These are phyloP conservation scores for Prunus salicina DNA, from an alignment of 306 rosid genomes.

Conservation along the genomic window DNA sequence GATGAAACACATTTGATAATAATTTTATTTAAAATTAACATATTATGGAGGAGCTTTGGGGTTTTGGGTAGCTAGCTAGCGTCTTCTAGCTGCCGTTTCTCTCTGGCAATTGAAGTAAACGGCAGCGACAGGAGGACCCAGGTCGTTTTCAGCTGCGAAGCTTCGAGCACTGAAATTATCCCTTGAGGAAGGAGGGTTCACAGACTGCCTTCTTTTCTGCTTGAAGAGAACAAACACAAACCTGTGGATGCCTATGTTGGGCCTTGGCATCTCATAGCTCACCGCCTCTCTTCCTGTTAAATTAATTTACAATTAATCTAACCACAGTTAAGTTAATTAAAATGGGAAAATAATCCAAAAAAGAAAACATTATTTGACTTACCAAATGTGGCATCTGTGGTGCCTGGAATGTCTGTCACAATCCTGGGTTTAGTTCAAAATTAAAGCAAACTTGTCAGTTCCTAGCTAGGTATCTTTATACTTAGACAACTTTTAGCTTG, in stretches of 20 bases:
- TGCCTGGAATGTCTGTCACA: conserved; percentile 95
- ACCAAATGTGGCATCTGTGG: conserved; percentile 94
- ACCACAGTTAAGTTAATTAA: neutral
- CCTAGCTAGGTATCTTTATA: neutral
- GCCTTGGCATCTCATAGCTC: conserved; percentile 79
- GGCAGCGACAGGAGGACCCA: conserved; percentile 85
- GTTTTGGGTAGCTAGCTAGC: conserved; percentile 20
- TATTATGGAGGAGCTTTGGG: neutral
- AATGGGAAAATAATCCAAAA: neutral
- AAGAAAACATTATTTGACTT: conserved; percentile 9
- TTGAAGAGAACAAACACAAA: conserved; percentile 76
- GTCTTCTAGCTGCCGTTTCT: conserved; percentile 70
- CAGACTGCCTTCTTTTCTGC: conserved; percentile 59
- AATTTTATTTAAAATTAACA: neutral
- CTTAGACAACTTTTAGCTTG: neutral
- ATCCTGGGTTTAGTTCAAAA: conserved; percentile 58
- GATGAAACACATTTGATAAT: neutral
- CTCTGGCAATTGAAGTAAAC: conserved; percentile 82
- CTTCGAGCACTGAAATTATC: conserved; percentile 65
- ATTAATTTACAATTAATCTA: neutral
- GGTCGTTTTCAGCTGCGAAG: conserved; percentile 58
- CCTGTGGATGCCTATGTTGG: conserved; percentile 89
- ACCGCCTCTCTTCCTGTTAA: conserved; percentile 59
- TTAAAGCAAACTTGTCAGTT: neutral
- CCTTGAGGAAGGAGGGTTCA: conserved; percentile 48